Conservation (phyloP, 78 protist species). For the Dictyostelium purpureum region DNA sequence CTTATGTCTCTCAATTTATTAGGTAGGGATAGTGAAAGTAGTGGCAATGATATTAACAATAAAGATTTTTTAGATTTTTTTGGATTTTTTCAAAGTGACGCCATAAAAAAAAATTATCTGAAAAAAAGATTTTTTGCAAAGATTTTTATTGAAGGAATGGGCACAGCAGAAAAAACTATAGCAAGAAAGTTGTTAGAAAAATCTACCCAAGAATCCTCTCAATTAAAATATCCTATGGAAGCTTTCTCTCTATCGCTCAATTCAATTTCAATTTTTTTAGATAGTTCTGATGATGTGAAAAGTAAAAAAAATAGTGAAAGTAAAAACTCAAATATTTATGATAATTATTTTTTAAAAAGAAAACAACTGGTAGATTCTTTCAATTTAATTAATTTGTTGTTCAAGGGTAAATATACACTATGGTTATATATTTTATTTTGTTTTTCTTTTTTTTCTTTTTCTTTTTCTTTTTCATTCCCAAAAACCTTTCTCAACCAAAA, state of each 20-base stretch:
- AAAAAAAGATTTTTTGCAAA: neutral
- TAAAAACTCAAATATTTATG: neutral
- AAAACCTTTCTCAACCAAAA: neutral
- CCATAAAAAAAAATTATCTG: neutral
- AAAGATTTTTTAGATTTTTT: too few species aligned
- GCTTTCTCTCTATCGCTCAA: neutral
- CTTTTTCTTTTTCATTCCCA: neutral
- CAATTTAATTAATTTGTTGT: neutral
- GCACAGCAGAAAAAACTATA: neutral
- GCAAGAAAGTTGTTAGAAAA: neutral
- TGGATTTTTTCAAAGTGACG: neutral
- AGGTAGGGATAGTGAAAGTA: neutral
- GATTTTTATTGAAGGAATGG: neutral
- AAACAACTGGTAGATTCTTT: neutral
- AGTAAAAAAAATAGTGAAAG: neutral
- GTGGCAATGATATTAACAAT: neutral
- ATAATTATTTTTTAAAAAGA: neutral
- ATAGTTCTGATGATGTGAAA: too few species aligned
- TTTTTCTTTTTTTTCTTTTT: neutral
- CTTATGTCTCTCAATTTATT: neutral
- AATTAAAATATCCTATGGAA: neutral
- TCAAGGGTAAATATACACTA: neutral
- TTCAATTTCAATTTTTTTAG: neutral
- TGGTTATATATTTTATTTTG: neutral
- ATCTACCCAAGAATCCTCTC: neutral